A percentile compares a stretch with the other conserved stretches of the same genome.
These are phyloP conservation scores for Isoetes taiwanensis DNA, from an alignment of 75 land plant species.

Conservation along the genomic window DNA sequence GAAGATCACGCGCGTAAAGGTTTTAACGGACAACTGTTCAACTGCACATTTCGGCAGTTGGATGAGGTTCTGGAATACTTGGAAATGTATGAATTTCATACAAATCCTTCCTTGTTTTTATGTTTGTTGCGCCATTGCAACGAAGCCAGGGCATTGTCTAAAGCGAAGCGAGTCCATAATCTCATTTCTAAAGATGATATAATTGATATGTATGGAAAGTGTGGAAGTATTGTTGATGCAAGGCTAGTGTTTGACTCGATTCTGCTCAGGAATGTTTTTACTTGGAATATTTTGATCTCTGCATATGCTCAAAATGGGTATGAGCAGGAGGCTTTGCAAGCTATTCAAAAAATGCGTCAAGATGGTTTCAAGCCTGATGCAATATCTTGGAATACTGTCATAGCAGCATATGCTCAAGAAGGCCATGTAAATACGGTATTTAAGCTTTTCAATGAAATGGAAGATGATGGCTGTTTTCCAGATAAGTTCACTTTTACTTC, in stretches of 20 bases:
- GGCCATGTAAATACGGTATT: neutral
- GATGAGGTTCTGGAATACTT: no score
- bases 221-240: conserved; percentile 2
- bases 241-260: conserved; percentile 5
- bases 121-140: no score
- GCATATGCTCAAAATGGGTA: conserved; percentile 5
- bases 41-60: no score
- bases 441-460: neutral
- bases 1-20: no score
- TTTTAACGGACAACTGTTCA: no score
- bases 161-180: no score
- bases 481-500: no score
- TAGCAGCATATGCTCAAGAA: conserved; percentile 1
- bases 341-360: neutral
- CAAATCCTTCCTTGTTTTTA: no score
- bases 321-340: neutral
- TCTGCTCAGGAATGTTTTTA: neutral
- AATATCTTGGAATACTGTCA: neutral
- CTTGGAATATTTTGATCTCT: neutral
- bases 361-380: neutral
- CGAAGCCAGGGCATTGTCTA: no score
- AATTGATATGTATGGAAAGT: conserved; percentile 2
- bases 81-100: no score
- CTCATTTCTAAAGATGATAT: neutral
- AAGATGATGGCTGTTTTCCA: no score